These are phyloP conservation scores for Cutaneotrichosporon dermatis DNA, from an alignment of 1,284 basidiomycete species.

Conservation along the genomic window DNA sequence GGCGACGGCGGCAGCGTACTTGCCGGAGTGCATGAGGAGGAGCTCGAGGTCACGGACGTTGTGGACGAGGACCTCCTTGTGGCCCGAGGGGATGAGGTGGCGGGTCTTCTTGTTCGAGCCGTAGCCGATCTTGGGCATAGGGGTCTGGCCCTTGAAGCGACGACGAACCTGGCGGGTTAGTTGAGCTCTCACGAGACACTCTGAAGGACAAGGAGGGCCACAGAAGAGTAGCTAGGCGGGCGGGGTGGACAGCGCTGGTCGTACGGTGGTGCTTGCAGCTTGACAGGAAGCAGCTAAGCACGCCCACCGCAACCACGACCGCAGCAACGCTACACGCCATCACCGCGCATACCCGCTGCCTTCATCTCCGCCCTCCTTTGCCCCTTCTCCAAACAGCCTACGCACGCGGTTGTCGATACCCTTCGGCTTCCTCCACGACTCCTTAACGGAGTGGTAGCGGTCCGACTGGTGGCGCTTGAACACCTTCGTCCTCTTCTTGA, in stretches of 20 bases:
- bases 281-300: no score
- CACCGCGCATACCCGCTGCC: neutral
- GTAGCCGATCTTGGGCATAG: constrained; percentile 80
- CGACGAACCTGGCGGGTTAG: constrained; percentile 56
- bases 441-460: constrained; percentile 90
- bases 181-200: no score
- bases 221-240: no score
- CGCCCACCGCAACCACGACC: neutral
- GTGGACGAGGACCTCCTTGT: constrained; percentile 89
- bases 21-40: constrained; percentile 97
- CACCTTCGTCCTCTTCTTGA: constrained; percentile 92
- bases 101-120: constrained; percentile 67
- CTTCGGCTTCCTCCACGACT: constrained; percentile 97
- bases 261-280: no score
- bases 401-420: constrained; percentile 81
- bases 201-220: no score
- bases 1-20: constrained; percentile 92
- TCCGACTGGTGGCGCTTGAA: constrained; percentile 99
- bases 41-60: constrained; percentile 89
- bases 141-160: constrained; percentile 87
- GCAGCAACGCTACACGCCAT: constrained; percentile 55
- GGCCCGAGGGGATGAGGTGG: constrained; percentile 87
- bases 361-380: neutral
- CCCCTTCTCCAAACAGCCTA: constrained; percentile 3
- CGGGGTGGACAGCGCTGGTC: neutral